Base-by-base conservation (phyloP, 2,329 filamentous ascomycete species). In the Amauroascus niger region DNA sequence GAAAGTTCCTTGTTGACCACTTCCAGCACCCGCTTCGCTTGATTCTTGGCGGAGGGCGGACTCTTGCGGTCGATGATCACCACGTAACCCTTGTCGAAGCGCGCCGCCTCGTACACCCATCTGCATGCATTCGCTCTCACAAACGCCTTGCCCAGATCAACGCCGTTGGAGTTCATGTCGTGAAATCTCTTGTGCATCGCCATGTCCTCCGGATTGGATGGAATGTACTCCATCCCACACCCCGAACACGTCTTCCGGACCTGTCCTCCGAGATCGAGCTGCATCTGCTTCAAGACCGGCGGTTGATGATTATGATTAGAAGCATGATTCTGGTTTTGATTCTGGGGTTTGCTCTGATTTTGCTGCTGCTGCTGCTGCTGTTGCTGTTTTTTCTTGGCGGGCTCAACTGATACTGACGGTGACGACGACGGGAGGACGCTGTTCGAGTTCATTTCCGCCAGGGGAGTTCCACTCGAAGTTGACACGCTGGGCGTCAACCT, bases 161-260 rank as follows among this genome's bases (percentile, higher is more conserved):
- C 76, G 1, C 82, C 82, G 22, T 78, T 76, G 2, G 76, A 70
- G 59, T 81, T 79, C 68, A 79, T 78, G 33, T 78, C 76, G 63
- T 85, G 82, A 59, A 80, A 85, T 58, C 80, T 81, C 59, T 78
- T 77, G 63, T 86, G 82, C 52, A 85, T 62, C 6, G 75, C 76
- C n/a, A 74, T 71, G 60, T 86, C 82, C 61, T 83, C 80, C 6
- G 71, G 67, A 48, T 78, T 78, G 0, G 81, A 83, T 3, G 80
- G 78, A 32, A 81, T 75, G 60, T 84, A 86, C 51, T 82, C 79
- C 82, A 86, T 86, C 0, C 79, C 79, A 60, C 82, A 86, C 2
- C 70, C 71, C 35, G 71, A 70, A 66, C 82, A 86, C 9, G 75
- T 79, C 59, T 77, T 78, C 45, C 78, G 74, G 37, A 76, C 68